Percentiles rank a stretch among this genome's conserved stretches.
phyloP scores from a whole-genome alignment of 495 filamentous ascomycete genomes.

The Tetracladium setigerum region DNA sequence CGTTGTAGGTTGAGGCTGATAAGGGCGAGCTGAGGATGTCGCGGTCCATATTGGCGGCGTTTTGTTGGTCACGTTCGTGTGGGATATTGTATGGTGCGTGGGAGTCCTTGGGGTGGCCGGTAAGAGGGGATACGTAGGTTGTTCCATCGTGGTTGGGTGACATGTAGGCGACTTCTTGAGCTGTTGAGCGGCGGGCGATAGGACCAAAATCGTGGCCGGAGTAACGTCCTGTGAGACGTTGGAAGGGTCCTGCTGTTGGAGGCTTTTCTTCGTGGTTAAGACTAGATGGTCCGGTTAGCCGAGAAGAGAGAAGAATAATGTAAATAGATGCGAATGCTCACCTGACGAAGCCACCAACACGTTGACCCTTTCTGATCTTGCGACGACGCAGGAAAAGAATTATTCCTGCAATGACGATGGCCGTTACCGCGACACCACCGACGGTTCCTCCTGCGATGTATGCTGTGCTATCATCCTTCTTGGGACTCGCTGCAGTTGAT shows the following conservation, averaged over 20 bases:
- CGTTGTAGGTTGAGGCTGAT: neutral
- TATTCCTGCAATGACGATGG: neutral
- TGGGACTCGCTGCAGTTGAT: neutral
- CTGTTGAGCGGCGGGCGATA: neutral
- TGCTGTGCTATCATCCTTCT: no score
- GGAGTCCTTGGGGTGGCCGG: neutral
- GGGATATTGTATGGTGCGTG: neutral
- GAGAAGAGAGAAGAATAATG: neutral
- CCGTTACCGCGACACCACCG: conserved; percentile 3
- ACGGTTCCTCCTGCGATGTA: conserved; percentile 6
- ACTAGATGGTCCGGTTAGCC: neutral
- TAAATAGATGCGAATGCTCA: neutral
- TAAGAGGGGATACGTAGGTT: neutral
- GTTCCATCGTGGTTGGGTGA: neutral
- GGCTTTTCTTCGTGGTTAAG: neutral
- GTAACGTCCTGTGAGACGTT: conserved; percentile 2
- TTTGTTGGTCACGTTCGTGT: neutral
- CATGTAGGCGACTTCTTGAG: neutral
- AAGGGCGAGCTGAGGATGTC: neutral
- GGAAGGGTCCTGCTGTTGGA: conserved; percentile 7
- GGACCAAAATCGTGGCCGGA: conserved; percentile 2
- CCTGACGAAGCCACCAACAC: conserved; percentile 6
- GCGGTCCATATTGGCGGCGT: neutral
- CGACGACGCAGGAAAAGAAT: conserved; percentile 7
- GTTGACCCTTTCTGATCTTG: neutral